Base-by-base conservation (phyloP, 2,329 filamentous ascomycete species). In the Gyromitra esculenta region DNA sequence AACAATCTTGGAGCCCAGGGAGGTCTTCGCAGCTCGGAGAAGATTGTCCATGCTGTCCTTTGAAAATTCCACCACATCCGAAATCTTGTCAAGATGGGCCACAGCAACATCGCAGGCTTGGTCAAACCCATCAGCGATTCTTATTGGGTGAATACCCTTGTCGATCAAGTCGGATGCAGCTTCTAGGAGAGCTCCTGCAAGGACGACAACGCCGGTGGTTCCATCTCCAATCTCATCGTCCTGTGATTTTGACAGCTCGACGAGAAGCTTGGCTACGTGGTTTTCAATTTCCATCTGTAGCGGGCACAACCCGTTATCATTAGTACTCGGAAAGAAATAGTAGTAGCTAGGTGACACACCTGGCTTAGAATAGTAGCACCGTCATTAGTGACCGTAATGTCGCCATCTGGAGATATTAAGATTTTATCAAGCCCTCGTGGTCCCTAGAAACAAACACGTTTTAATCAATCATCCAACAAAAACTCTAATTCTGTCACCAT, bases 321-420 rank as follows among this genome's bases (percentile, higher is more conserved):
- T 63, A 63, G 66, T 39, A 60, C 39, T 25, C 8, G 4, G 7
- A 41, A 37, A 59, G 35, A 31, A 57, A 48, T 54, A 43, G 59
- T 37, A 63, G 39, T 45, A 18, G 48, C 11, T 21, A 15, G 21
- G 15, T 62, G 54, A n/a, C 31, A 59, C 83, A 87, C 86, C 84
- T 90, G 94, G 82, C 93, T 91, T 81, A 99, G 87, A 82, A 99
- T 99, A 59, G 96, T 99, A 71, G 96, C 96, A 82, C 96, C 96
- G 86, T 99, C 96, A 86, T 99, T 99, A 81, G 96, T 99, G 78
- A 99, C 94, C 78, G 96, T 99, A 84, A 99, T 99, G 85, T 99
- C 96, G 84, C 96, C 96, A 84, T 99, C 96, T 78, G 96, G 92
- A 66, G 96, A 99, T 82, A 99, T 99, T 81, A 99, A 89, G 83